Percentiles rank a stretch among this genome's conserved stretches.
These are phyloP conservation scores for Colletotrichum spinosum DNA, from an alignment of 2,329 filamentous ascomycete genomes.

Conservation along the genomic window DNA sequence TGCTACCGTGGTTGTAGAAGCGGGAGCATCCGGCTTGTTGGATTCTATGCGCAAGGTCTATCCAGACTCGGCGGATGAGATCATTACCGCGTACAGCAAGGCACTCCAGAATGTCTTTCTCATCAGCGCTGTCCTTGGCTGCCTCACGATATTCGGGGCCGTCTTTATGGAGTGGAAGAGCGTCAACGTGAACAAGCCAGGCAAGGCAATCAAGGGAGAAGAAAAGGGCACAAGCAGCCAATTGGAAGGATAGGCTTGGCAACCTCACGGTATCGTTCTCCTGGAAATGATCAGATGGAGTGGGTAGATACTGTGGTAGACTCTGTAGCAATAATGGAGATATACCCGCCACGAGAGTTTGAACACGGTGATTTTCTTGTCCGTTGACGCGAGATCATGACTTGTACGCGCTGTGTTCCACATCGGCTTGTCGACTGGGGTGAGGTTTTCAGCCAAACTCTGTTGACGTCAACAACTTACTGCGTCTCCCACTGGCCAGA, in stretches of 20 bases:
- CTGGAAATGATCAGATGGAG: too few species aligned
- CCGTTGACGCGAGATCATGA: too few species aligned
- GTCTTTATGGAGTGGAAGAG: constrained; percentile 35
- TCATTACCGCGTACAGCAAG: constrained; percentile 59
- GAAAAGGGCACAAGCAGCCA: not conserved
- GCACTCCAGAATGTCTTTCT: constrained; percentile 64
- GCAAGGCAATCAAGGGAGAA: not conserved
- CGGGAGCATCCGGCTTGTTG: constrained; percentile 19
- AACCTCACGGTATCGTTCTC: not conserved
- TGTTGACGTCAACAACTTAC: not conserved
- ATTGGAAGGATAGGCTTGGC: not conserved
- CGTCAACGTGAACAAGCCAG: constrained; percentile 9
- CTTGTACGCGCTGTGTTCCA: too few species aligned
- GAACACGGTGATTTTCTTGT: too few species aligned
- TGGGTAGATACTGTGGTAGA: too few species aligned
- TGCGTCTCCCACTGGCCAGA: not conserved
- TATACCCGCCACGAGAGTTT: too few species aligned
- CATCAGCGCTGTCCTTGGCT: constrained; percentile 48
- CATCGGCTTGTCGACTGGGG: too few species aligned
- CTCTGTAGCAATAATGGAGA: too few species aligned
- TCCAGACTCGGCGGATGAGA: constrained; percentile 45
- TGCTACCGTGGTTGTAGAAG: constrained; percentile 18
- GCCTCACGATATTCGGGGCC: constrained; percentile 21
- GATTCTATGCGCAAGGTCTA: constrained; percentile 14
- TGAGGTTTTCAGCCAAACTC: constrained; percentile 1